These are phyloP conservation scores for Neofusicoccum kwambonambiense DNA, from an alignment of 2,329 filamentous ascomycete species.

Conservation along the genomic window DNA sequence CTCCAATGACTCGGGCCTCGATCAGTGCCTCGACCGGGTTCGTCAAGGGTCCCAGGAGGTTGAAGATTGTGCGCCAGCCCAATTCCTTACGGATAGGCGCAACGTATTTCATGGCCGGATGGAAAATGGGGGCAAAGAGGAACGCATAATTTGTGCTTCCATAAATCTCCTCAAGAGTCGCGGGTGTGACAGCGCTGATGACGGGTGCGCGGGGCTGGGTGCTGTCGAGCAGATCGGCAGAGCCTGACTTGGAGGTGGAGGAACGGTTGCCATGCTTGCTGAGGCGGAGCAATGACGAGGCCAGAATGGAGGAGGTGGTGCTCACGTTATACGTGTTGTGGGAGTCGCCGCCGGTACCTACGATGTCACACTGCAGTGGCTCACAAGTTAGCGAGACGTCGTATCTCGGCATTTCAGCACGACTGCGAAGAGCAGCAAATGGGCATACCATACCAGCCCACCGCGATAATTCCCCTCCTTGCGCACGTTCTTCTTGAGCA, in stretches of 20 bases:
- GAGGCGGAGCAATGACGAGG: slow-evolving; percentile 78
- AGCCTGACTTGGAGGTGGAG: slow-evolving; percentile 92
- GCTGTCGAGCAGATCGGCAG: slow-evolving; percentile 82
- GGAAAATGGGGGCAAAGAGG: slow-evolving; percentile 92
- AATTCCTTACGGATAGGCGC: slow-evolving; percentile 82
- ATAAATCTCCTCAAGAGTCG: slow-evolving; percentile 72
- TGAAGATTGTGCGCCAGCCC: slow-evolving; percentile 96
- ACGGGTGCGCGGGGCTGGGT: slow-evolving; percentile 71
- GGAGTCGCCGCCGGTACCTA: slow-evolving; percentile 92
- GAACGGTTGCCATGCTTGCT: slow-evolving; percentile 96
- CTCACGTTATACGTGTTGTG: slow-evolving; percentile 99
- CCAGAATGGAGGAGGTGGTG: slow-evolving; percentile 90
- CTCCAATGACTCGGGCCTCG: slow-evolving; percentile 90
- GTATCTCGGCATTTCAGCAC: not conserved
- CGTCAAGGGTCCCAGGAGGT: slow-evolving; percentile 86
- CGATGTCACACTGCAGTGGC: slow-evolving; percentile 74
- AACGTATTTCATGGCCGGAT: slow-evolving; percentile 89
- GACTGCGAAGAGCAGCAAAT: slow-evolving; percentile 21
- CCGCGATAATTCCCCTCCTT: slow-evolving; percentile 75
- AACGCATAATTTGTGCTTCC: slow-evolving; percentile 85
- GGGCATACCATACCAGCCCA: slow-evolving; percentile 65
- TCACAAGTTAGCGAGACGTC: not conserved
- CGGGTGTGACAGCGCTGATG: slow-evolving; percentile 70
- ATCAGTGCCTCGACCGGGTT: slow-evolving; percentile 79
- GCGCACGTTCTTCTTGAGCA: slow-evolving; percentile 60